Conservation (phyloP, 768 basidiomycete genomes). For the Coprinellus micaceus region DNA sequence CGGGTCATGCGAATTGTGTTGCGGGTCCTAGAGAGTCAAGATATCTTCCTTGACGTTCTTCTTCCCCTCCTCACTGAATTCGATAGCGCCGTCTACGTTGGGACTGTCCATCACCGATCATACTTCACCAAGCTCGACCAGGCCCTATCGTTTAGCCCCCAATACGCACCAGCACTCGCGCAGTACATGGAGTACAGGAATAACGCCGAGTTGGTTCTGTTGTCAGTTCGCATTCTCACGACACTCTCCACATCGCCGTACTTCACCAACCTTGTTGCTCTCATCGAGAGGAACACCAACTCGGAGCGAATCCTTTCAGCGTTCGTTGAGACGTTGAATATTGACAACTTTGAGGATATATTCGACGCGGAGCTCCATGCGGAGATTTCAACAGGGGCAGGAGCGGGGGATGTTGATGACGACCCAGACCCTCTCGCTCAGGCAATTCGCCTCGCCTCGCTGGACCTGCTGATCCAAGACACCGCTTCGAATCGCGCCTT, state of each 20-base stretch:
- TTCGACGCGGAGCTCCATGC: constrained; percentile 54
- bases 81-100: constrained; percentile 51
- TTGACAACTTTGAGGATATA: constrained; percentile 60
- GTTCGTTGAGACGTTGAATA: constrained; percentile 63
- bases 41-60: constrained; percentile 85
- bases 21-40: constrained; percentile 80
- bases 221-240: constrained; percentile 75
- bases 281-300: constrained; percentile 77
- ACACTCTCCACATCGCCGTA: constrained; percentile 62
- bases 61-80: constrained; percentile 72
- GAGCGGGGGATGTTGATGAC: constrained; percentile 55
- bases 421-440: constrained; percentile 51
- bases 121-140: constrained; percentile 75
- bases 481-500: constrained; percentile 58
- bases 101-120: constrained; percentile 57
- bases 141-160: constrained; percentile 62
- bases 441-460: constrained; percentile 68
- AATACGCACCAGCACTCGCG: constrained; percentile 77
- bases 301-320: constrained; percentile 83
- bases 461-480: constrained; percentile 79
- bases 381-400: constrained; percentile 69
- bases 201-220: constrained; percentile 68
- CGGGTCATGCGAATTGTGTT: constrained; percentile 80
- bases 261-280: constrained; percentile 69
- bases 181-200: constrained; percentile 71